Evolutionary conservation across 108 stramenopile genomes (phyloP), one percentile per base, ranked within the genome.

Genomic region (Cyclostephanos tholiformis): DNA sequence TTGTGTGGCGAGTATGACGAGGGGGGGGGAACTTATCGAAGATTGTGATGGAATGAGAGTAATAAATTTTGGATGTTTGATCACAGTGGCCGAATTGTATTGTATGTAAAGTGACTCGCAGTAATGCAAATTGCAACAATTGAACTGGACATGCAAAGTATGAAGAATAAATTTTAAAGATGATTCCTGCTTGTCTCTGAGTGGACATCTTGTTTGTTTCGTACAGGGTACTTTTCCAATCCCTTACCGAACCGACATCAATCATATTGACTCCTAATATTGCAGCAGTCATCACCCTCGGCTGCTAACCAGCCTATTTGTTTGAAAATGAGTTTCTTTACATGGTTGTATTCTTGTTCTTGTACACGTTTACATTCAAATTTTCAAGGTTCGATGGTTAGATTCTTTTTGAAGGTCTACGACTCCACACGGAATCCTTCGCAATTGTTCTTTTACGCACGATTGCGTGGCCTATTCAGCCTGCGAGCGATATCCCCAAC

Each of bases 401-500:
- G 32, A 32, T 4, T 32, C 32, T 32, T 32, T 4, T 32, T 32
- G 3, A 32, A 32, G 44, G 0, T 1, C 16, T 46, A 1, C 16
- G 16, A 14, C 16, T 46, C 14, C 44, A 14, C 16, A 46, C 44
- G 44, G 44, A 46, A n/a, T n/a, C n/a, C n/a, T n/a, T n/a, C n/a
- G n/a, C n/a, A n/a, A n/a, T n/a, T n/a, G n/a, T n/a, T n/a, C n/a
- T n/a, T n/a, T n/a, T n/a, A n/a, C n/a, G n/a, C n/a, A n/a, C n/a
- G n/a, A n/a, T n/a, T 35, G 13, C 62, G 62, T 43, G 2, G 10
- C 62, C 11, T 63, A 4, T 38, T 0, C 16, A 63, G 62, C 29
- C 6, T 30, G 62, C 41, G 36, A 16, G 62, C 62, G 14, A 63
- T 63, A 17, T 63, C 35, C 0, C 38, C 62, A 16, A 63, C 16